Percentiles rank a stretch among this genome's conserved stretches.
Evolutionary conservation across 805 yeast genomes (phyloP).

Genomic region (Suhomyces emberorum): DNA sequence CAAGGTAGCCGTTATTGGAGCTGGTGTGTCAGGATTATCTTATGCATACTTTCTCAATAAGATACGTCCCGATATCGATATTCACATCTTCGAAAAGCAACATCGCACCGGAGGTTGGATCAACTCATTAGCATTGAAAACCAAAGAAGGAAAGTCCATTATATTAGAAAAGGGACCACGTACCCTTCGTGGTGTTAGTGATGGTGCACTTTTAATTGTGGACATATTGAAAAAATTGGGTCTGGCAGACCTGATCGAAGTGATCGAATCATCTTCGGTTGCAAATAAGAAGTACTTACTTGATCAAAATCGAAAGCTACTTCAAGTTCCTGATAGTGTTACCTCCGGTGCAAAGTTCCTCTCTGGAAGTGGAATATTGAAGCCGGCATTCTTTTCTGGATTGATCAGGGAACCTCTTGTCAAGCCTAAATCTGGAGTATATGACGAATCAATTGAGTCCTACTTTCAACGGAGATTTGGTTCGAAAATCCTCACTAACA

Average conservation of each 20-base stretch:
- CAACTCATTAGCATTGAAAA: constrained; percentile 41
- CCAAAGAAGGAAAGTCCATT: constrained; percentile 20
- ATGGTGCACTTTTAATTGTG: constrained; percentile 67
- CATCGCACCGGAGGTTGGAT: constrained; percentile 78
- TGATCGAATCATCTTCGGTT: constrained; percentile 51
- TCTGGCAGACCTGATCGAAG: constrained; percentile 48
- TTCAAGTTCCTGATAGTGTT: constrained; percentile 52
- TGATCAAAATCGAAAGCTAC: constrained; percentile 41
- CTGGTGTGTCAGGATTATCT: constrained; percentile 84
- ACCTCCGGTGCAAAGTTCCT: constrained; percentile 29
- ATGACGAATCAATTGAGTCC: constrained; percentile 69
- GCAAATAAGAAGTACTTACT: constrained; percentile 75
- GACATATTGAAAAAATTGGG: constrained; percentile 56
- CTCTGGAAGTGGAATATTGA: constrained; percentile 39
- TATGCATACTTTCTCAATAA: constrained; percentile 64
- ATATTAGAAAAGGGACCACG: constrained; percentile 85
- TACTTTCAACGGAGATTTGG: constrained; percentile 74
- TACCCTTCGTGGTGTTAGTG: constrained; percentile 78
- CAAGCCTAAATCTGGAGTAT: constrained; percentile 14
- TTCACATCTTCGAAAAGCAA: constrained; percentile 59
- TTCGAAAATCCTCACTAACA: constrained; percentile 41
- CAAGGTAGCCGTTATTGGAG: constrained; percentile 73
- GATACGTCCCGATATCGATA: constrained; percentile 71
- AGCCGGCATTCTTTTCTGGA: constrained; percentile 40
- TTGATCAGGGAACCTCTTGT: constrained; percentile 51